These are phyloP conservation scores for Cokeromyces recurvatus DNA, from an alignment of 371 early-diverging fungal genomes.

Conservation along the genomic window DNA sequence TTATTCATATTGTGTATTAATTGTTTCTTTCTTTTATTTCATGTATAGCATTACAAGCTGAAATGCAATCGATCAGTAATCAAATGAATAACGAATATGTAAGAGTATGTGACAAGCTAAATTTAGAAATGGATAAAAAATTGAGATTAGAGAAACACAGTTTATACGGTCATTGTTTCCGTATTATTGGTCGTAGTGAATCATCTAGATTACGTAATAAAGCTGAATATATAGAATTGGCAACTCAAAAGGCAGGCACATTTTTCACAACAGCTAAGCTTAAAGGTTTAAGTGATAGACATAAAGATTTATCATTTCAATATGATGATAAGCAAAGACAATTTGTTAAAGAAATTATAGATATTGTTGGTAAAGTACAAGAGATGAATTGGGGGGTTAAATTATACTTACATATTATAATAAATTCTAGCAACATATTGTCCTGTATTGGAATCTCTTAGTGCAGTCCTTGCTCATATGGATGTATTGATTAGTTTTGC, in stretches of 20 bases:
- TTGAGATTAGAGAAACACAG: slow-evolving; percentile 84
- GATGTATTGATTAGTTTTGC: slow-evolving; percentile 91
- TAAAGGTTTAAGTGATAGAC: slow-evolving; percentile 48
- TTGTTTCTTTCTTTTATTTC: too few species aligned
- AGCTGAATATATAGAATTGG: slow-evolving; percentile 73
- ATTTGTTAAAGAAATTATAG: slow-evolving; percentile 83
- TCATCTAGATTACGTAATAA: slow-evolving; percentile 48
- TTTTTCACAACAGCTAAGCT: slow-evolving; percentile 78
- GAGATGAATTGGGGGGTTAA: neutral
- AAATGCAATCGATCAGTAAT: slow-evolving; percentile 55
- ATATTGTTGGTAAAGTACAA: slow-evolving; percentile 54
- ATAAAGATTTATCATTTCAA: slow-evolving; percentile 42
- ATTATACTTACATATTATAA: too few species aligned
- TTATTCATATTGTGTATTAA: too few species aligned
- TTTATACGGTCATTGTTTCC: slow-evolving; percentile 83
- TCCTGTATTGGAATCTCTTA: slow-evolving; percentile 73
- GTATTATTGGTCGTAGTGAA: slow-evolving; percentile 64
- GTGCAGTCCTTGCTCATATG: slow-evolving; percentile 73
- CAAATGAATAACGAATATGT: slow-evolving; percentile 64
- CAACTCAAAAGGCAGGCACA: slow-evolving; percentile 89
- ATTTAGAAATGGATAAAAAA: slow-evolving; percentile 81
- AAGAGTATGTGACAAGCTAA: slow-evolving; percentile 49
- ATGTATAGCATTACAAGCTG: slow-evolving; percentile 54
- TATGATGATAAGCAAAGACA: slow-evolving; percentile 71
- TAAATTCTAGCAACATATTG: slow-evolving; percentile 65